Percentiles rank a stretch among this genome's conserved stretches.
phyloP scores from a whole-genome alignment of 225 moss, liverwort and hornwort species.

The Polytrichum commune region DNA sequence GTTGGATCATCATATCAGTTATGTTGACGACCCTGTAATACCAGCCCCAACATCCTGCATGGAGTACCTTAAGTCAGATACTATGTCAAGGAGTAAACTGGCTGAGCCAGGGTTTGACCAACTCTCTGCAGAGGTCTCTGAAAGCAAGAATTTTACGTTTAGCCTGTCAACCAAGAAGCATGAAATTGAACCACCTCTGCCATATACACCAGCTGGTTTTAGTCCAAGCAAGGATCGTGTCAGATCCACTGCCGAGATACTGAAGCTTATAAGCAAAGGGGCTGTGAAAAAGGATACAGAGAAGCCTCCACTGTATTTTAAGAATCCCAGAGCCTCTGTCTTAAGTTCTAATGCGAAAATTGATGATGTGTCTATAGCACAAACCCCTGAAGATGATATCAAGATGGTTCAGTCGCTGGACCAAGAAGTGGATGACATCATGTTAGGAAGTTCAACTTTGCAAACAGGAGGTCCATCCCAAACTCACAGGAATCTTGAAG shows the following conservation, averaged over 20 bases:
- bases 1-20: background rate
- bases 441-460: background rate
- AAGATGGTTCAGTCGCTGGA: background rate
- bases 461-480: background rate
- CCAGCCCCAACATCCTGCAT: background rate
- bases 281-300: background rate
- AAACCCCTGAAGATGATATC: background rate
- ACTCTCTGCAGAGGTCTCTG: background rate
- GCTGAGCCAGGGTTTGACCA: background rate
- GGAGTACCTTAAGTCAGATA: background rate
- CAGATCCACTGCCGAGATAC: slow-evolving; percentile 15
- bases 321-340: background rate
- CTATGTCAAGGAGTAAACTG: background rate
- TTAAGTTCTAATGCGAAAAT: background rate
- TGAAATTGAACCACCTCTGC: background rate
- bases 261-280: slow-evolving; percentile 16
- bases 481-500: background rate
- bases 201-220: background rate
- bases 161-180: background rate
- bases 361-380: background rate
- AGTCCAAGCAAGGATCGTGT: slow-evolving; percentile 2
- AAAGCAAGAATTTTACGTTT: background rate
- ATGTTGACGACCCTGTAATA: background rate
- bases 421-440: background rate
- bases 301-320: background rate